Conservation (phyloP, 805 yeast species). For the Hemisphaericaspora nanyangensis region DNA sequence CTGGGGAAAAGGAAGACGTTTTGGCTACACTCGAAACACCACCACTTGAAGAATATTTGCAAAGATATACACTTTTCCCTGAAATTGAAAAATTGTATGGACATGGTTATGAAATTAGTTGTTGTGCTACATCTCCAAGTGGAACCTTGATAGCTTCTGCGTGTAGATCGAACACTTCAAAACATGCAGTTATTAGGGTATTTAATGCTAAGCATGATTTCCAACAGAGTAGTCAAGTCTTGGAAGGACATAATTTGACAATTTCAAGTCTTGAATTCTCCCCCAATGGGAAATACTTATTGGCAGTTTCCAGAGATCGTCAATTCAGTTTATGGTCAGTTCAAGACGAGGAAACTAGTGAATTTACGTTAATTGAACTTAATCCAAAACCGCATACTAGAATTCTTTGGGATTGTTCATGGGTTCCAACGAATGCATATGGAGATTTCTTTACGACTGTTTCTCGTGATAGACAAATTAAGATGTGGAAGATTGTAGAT, state of each 20-base stretch:
- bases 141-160: conserved; percentile 73
- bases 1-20: conserved; percentile 38
- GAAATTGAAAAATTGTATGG: conserved; percentile 94
- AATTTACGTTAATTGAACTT: conserved; percentile 38
- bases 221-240: conserved; percentile 40
- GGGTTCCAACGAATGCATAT: conserved; percentile 53
- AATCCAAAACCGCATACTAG: conserved; percentile 80
- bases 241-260: conserved; percentile 76
- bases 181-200: conserved; percentile 81
- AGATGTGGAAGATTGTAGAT: conserved; percentile 59
- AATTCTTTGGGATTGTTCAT: conserved; percentile 93
- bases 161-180: conserved; percentile 80
- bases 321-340: conserved; percentile 69
- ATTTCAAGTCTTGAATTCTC: conserved; percentile 81
- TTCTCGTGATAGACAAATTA: conserved; percentile 78
- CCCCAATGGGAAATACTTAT: conserved; percentile 55
- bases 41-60: conserved; percentile 88
- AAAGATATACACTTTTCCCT: conserved; percentile 91
- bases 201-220: conserved; percentile 60
- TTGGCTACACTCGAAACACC: conserved; percentile 48
- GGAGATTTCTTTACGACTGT: conserved; percentile 65
- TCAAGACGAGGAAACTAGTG: conserved; percentile 22
- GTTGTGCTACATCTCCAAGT: conserved; percentile 68
- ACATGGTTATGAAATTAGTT: conserved; percentile 91
- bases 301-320: conserved; percentile 88